phyloP scores from a whole-genome alignment of 352 stramenopile species.

The Thraustochytrium sp. region DNA sequence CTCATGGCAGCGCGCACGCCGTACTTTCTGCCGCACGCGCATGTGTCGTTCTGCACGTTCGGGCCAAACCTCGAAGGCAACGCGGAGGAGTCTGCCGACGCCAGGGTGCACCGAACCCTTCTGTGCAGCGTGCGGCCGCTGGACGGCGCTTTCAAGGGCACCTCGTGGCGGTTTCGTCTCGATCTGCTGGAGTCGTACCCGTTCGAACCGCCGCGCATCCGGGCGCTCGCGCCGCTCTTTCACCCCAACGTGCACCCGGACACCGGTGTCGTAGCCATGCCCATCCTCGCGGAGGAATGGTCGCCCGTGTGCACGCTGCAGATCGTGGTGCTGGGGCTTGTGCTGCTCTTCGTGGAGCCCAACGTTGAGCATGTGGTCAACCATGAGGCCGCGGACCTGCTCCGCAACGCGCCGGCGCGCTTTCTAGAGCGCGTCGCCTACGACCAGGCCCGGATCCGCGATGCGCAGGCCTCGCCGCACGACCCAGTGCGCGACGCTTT shows the following conservation, averaged over 20 bases:
- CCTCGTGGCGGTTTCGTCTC: neutral
- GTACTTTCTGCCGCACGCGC: slow-evolving; percentile 29
- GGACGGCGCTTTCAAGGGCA: neutral
- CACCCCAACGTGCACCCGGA: slow-evolving; percentile 42
- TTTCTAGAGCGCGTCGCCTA: neutral
- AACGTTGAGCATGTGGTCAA: slow-evolving; percentile 17
- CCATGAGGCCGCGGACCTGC: neutral
- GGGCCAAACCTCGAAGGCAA: neutral
- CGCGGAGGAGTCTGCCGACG: neutral
- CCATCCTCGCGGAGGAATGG: slow-evolving; percentile 38
- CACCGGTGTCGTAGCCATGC: neutral
- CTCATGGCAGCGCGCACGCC: neutral
- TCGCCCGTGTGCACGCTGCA: slow-evolving; percentile 40
- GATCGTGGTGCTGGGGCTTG: slow-evolving; percentile 40
- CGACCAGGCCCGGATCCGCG: neutral
- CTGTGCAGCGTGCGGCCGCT: neutral
- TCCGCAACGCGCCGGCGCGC: neutral
- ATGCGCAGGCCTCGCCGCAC: neutral
- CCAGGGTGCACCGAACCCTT: neutral
- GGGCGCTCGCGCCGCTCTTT: neutral
- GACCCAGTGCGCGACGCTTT: neutral
- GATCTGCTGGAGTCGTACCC: slow-evolving; percentile 24
- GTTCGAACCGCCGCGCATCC: slow-evolving; percentile 29
- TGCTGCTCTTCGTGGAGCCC: slow-evolving; percentile 45
- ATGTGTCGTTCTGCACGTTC: neutral